Evolutionary conservation across 2,329 filamentous ascomycete species (phyloP).

Genomic region (Cadophora malorum): DNA sequence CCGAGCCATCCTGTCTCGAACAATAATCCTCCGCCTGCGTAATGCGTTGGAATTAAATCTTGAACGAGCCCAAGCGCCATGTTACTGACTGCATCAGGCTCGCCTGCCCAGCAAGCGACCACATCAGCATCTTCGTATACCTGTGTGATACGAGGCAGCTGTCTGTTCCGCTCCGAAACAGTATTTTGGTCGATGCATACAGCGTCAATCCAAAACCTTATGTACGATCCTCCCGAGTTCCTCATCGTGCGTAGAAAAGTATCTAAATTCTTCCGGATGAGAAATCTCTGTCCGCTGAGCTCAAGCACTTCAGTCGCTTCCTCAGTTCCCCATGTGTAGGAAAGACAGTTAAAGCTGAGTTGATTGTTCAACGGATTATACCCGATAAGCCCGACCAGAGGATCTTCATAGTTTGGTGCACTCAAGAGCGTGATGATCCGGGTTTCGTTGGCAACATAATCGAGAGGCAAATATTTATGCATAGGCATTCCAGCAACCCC

Average conservation of each 20-base stretch:
- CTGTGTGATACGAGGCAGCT: slow-evolving; percentile 27
- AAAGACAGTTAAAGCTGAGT: slow-evolving; percentile 23
- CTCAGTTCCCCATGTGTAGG: slow-evolving; percentile 31
- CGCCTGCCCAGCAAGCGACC: slow-evolving; percentile 23
- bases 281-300: slow-evolving; percentile 26
- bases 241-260: slow-evolving; percentile 18
- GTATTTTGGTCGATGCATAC: slow-evolving; percentile 31
- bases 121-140: slow-evolving; percentile 28
- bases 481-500: background rate
- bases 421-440: slow-evolving; percentile 21
- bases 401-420: slow-evolving; percentile 23
- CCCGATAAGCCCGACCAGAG: slow-evolving; percentile 17
- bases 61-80: slow-evolving; percentile 21
- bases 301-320: slow-evolving; percentile 15
- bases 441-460: slow-evolving; percentile 25
- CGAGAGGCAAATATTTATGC: slow-evolving; percentile 25
- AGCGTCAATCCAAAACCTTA: slow-evolving; percentile 30
- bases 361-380: slow-evolving; percentile 23
- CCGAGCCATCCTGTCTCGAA: background rate
- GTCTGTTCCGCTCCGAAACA: slow-evolving; percentile 23
- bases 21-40: background rate
- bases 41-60: slow-evolving; percentile 8
- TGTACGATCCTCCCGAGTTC: background rate
- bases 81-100: slow-evolving; percentile 21
- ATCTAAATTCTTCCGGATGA: slow-evolving; percentile 28